Base-by-base conservation (phyloP, 176 grass and related monocot species). In the Bonia amplexicaulis region DNA sequence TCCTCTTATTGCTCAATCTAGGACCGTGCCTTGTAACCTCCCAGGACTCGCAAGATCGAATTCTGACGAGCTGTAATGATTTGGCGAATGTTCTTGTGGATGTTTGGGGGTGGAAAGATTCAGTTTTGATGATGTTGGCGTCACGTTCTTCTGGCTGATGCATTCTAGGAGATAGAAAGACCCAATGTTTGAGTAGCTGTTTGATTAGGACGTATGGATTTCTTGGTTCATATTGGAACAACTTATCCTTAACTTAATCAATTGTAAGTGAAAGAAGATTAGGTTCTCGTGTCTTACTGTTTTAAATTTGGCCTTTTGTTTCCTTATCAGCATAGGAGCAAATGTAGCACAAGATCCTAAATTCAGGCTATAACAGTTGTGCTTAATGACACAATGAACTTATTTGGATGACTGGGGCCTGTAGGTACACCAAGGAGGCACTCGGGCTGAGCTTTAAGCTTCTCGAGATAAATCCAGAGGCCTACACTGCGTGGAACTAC, bases 401-500 rank as follows among this genome's bases (percentile, higher is more conserved):
- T 66, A 57, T 31, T 31, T 65, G 9, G 19, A 47, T 78, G 22
- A 0, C 1, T 54, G 53, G 12, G 59, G 64, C 6, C 5, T 65
- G 27, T 41, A 98, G 96, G 75, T 95, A 92, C 85, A 95, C 91
- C 15, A 90, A 92, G 46, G 96, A 95, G 77, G 96, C 96, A 4
- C 61, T 98, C 27, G 82, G 83, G 19, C 63, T 91, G 35, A 92
- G 91, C 83, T 93, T 92, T 22, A 98, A 95, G 85, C 88, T 98
- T 55, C 87, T 98, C 6, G 96, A 92, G 88, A 87, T 98, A 66
- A 98, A 98, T 51, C 96, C 96, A 44, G 96, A 98, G 62, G 65
- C 92, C n/a, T 93, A 93, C 78, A 95, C 89, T 3, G 89, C 85
- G 8, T 95, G 96, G 96, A 98, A 98, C 85, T 95, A 95, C 66